Evolutionary conservation across 2,329 filamentous ascomycete genomes (phyloP).

Genomic region (Penicillium brevicompactum): DNA sequence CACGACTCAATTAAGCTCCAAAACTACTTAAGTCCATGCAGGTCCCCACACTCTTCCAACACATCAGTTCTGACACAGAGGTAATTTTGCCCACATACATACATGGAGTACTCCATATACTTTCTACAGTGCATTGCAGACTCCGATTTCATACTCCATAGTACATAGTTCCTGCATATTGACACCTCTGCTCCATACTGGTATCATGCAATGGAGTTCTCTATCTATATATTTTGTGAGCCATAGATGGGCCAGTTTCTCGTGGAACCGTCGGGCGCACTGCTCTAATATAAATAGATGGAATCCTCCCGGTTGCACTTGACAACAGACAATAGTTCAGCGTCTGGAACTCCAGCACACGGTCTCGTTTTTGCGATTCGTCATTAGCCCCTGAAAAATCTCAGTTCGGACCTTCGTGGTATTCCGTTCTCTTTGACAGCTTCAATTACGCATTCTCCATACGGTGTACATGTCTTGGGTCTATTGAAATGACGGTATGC

Average conservation of each 20-base stretch:
- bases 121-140: neutral
- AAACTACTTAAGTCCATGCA: constrained; percentile 10
- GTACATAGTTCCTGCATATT: constrained; percentile 2
- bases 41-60: constrained; percentile 10
- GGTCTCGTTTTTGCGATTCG: constrained; percentile 10
- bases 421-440: constrained; percentile 4
- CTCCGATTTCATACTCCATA: neutral
- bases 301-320: constrained; percentile 11
- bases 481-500: neutral
- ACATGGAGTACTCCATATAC: too few species aligned
- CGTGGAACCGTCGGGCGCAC: constrained; percentile 2
- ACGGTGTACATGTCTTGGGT: neutral
- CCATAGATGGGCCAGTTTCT: neutral
- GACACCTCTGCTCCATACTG: neutral
- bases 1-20: neutral
- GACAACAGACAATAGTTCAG: constrained; percentile 8
- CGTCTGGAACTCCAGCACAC: neutral
- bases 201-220: neutral
- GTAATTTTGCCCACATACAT: constrained; percentile 4
- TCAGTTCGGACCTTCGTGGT: constrained; percentile 2
- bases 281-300: constrained; percentile 5
- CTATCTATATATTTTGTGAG: constrained; percentile 1
- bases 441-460: constrained; percentile 1
- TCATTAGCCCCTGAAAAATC: constrained; percentile 12
- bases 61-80: constrained; percentile 14